Evolutionary conservation across 768 basidiomycete genomes (phyloP).

Genomic region (Rhodotorula kratochvilovae): DNA sequence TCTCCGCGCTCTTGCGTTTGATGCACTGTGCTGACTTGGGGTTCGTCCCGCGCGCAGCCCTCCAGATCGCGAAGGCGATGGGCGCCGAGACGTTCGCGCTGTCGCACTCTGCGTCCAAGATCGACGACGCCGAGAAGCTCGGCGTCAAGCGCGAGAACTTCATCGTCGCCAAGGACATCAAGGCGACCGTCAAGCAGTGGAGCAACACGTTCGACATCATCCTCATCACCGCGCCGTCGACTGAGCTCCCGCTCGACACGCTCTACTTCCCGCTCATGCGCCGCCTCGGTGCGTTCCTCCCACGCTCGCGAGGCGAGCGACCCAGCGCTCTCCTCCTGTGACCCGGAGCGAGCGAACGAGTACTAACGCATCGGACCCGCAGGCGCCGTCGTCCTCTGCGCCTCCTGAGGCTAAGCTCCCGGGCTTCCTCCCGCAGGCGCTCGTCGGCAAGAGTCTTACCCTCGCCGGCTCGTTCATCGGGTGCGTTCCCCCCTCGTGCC

Average conservation of each 20-base stretch:
- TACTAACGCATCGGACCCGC: too few species aligned
- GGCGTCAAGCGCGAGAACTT: constrained; percentile 47
- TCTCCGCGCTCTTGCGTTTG: too few species aligned
- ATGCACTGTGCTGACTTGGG: not conserved
- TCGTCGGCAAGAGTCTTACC: constrained; percentile 43
- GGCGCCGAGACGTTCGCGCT: constrained; percentile 57
- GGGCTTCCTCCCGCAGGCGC: constrained; percentile 25
- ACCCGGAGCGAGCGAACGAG: too few species aligned
- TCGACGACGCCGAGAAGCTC: constrained; percentile 57
- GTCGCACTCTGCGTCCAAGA: constrained; percentile 56
- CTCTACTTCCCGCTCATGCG: constrained; percentile 56
- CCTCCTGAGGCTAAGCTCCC: constrained; percentile 54
- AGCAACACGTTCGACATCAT: constrained; percentile 47
- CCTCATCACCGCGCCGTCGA: constrained; percentile 47
- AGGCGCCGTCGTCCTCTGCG: constrained; percentile 55
- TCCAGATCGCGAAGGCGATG: constrained; percentile 41
- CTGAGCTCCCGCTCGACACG: constrained; percentile 51
- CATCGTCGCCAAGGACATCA: constrained; percentile 31
- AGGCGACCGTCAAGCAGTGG: constrained; percentile 21
- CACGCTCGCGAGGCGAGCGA: not conserved
- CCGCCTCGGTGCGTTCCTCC: not conserved
- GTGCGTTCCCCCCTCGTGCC: too few species aligned
- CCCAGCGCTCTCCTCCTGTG: constrained; percentile 46
- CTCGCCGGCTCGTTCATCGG: constrained; percentile 51
- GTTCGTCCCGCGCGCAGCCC: constrained; percentile 10